These are phyloP conservation scores for Aspergillus floridensis DNA, from an alignment of 2,329 filamentous ascomycete species.

Conservation along the genomic window DNA sequence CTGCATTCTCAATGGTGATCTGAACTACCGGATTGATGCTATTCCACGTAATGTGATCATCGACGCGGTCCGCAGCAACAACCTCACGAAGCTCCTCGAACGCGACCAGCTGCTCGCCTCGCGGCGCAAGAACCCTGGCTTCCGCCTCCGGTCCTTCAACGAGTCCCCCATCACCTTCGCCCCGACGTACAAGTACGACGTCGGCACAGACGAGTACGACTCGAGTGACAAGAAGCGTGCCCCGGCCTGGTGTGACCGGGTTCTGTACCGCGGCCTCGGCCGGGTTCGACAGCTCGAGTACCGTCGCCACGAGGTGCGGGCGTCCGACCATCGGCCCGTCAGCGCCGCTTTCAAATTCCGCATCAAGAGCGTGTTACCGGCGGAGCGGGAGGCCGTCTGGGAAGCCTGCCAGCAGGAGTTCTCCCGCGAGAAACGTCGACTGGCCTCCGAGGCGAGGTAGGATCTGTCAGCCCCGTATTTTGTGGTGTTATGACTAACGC, in stretches of 20 bases:
- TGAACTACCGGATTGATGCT: slow-evolving; percentile 97
- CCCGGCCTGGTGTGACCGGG: slow-evolving; percentile 93
- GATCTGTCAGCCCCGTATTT: background rate
- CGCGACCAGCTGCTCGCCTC: slow-evolving; percentile 90
- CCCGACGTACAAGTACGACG: slow-evolving; percentile 98
- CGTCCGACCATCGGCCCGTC: slow-evolving; percentile 91
- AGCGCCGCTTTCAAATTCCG: slow-evolving; percentile 79
- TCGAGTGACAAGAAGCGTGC: slow-evolving; percentile 90
- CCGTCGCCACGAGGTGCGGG: slow-evolving; percentile 79
- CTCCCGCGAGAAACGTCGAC: slow-evolving; percentile 65
- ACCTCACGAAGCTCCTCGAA: slow-evolving; percentile 81
- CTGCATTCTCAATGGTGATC: slow-evolving; percentile 91
- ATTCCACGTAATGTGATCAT: slow-evolving; percentile 94
- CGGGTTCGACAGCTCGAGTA: slow-evolving; percentile 87
- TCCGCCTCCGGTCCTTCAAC: slow-evolving; percentile 84
- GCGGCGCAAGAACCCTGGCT: slow-evolving; percentile 82
- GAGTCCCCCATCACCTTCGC: slow-evolving; percentile 88
- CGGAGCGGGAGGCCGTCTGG: slow-evolving; percentile 64
- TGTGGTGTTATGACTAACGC: slow-evolving; percentile 9
- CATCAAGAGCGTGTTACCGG: slow-evolving; percentile 75
- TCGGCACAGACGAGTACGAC: slow-evolving; percentile 91
- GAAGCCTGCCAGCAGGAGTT: slow-evolving; percentile 73
- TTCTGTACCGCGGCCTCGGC: slow-evolving; percentile 80
- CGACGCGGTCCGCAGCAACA: slow-evolving; percentile 74
- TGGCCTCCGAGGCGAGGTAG: slow-evolving; percentile 73